Evolutionary conservation across 2,329 filamentous ascomycete species (phyloP).

Genomic region (Anisogramma anomala): DNA sequence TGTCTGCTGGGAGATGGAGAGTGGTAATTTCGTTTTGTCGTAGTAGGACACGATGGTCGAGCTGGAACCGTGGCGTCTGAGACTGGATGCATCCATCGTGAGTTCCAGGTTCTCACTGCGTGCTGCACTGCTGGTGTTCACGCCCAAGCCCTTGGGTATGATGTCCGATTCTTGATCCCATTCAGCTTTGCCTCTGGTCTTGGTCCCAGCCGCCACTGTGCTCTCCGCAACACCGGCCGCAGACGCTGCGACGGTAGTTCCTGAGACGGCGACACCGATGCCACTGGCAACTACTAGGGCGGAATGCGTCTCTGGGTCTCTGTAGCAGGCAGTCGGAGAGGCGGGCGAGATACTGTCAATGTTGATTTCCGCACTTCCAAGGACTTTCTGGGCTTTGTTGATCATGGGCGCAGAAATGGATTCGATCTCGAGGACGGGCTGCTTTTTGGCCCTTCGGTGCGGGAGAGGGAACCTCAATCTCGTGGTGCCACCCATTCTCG

Average conservation of each 20-base stretch:
- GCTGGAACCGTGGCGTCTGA: slow-evolving; percentile 38
- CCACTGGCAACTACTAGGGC: slow-evolving; percentile 31
- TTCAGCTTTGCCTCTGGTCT: slow-evolving; percentile 15
- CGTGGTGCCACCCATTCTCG: slow-evolving; percentile 17
- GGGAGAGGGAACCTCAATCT: slow-evolving; percentile 39
- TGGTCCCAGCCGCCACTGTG: slow-evolving; percentile 16
- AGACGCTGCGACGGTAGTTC: slow-evolving; percentile 27
- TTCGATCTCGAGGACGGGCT: slow-evolving; percentile 18
- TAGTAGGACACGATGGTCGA: slow-evolving; percentile 48
- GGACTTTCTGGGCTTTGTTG: slow-evolving; percentile 37
- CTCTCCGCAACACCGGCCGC: slow-evolving; percentile 15
- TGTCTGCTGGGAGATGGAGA: slow-evolving; percentile 48
- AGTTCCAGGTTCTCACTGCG: slow-evolving; percentile 17
- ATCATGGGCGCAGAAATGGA: slow-evolving; percentile 29
- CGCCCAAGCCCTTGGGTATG: slow-evolving; percentile 24
- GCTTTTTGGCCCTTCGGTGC: slow-evolving; percentile 33
- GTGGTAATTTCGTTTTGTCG: slow-evolving; percentile 42
- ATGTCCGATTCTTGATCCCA: slow-evolving; percentile 39
- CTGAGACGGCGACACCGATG: slow-evolving; percentile 34
- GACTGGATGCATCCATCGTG: slow-evolving; percentile 31
- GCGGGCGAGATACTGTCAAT: slow-evolving; percentile 25
- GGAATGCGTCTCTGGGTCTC: slow-evolving; percentile 33
- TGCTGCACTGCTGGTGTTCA: slow-evolving; percentile 18
- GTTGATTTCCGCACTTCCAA: slow-evolving; percentile 35
- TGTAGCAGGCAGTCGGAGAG: slow-evolving; percentile 15